These are phyloP conservation scores for Metschnikowia drakensbergensis DNA, from an alignment of 805 yeast genomes.

Conservation along the genomic window DNA sequence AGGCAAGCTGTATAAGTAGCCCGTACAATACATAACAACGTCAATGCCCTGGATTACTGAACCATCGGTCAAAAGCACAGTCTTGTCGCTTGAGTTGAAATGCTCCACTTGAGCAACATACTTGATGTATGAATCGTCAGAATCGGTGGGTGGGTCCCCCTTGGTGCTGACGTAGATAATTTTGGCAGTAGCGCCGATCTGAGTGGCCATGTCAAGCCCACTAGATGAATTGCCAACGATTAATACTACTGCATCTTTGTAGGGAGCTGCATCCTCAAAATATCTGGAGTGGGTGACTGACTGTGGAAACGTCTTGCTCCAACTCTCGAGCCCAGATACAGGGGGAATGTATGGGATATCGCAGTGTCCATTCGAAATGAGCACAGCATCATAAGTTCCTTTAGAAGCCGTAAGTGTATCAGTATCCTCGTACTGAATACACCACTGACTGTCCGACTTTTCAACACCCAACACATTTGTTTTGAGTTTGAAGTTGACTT, in stretches of 20 bases:
- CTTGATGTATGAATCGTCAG: constrained; percentile 10
- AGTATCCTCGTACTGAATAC: constrained; percentile 5
- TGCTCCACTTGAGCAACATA: constrained; percentile 8
- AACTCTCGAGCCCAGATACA: constrained; percentile 28
- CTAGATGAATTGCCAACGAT: constrained; percentile 78
- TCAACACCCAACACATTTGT: constrained; percentile 34
- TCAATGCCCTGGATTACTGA: constrained; percentile 11
- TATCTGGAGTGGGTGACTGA: constrained; percentile 34
- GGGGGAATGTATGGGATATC: constrained; percentile 35
- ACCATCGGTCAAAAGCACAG: constrained; percentile 12
- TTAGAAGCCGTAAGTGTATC: constrained; percentile 10
- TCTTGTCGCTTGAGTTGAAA: constrained; percentile 9
- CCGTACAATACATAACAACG: constrained; percentile 18
- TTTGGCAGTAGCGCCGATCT: constrained; percentile 40
- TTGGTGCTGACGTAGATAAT: constrained; percentile 16
- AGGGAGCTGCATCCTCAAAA: constrained; percentile 23
- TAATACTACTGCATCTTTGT: constrained; percentile 40
- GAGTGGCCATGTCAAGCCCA: constrained; percentile 70
- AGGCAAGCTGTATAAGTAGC: constrained; percentile 18
- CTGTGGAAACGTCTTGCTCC: constrained; percentile 24
- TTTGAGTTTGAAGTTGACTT: constrained; percentile 38
- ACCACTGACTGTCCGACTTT: constrained; percentile 13
- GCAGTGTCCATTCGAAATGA: constrained; percentile 39
- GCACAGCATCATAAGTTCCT: constrained; percentile 34
- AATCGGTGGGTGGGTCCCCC: constrained; percentile 9